Conservation (phyloP, 805 yeast species). For the Candida railenensis region DNA sequence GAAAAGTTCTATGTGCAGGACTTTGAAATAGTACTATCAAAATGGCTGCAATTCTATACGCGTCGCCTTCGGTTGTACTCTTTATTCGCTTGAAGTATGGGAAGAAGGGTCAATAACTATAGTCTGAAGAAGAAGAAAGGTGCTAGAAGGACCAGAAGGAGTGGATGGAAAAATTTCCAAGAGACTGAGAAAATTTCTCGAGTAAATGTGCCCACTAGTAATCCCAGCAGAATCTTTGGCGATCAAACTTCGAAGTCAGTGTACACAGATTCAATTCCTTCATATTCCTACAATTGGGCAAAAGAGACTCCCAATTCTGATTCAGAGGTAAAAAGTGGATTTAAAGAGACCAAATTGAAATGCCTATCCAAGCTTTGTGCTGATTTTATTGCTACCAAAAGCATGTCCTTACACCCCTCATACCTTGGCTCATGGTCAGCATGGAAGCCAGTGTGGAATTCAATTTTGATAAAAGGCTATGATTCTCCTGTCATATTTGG, state of each 20-base stretch:
- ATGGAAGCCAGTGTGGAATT: constrained; percentile 35
- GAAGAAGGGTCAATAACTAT: no score
- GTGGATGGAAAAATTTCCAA: no score
- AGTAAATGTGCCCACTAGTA: neutral
- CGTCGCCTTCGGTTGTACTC: no score
- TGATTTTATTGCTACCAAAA: constrained; percentile 21
- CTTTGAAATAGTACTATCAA: no score
- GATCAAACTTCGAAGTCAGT: neutral
- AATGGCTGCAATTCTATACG: no score
- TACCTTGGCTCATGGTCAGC: constrained; percentile 23
- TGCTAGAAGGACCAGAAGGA: no score
- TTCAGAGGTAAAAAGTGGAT: neutral
- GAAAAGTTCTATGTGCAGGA: no score
- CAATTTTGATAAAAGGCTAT: constrained; percentile 18
- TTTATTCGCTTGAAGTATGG: neutral
- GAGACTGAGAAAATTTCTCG: no score
- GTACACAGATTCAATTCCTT: neutral
- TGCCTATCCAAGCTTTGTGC: neutral
- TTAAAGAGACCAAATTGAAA: neutral
- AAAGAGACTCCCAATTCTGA: constrained; percentile 6
- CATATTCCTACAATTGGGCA: constrained; percentile 10
- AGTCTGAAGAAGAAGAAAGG: no score
- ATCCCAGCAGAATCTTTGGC: neutral
- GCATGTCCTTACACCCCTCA: constrained; percentile 18
- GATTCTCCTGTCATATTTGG: constrained; percentile 31